Conservation (phyloP, 495 filamentous ascomycete species). For the Collariella sp. region DNA sequence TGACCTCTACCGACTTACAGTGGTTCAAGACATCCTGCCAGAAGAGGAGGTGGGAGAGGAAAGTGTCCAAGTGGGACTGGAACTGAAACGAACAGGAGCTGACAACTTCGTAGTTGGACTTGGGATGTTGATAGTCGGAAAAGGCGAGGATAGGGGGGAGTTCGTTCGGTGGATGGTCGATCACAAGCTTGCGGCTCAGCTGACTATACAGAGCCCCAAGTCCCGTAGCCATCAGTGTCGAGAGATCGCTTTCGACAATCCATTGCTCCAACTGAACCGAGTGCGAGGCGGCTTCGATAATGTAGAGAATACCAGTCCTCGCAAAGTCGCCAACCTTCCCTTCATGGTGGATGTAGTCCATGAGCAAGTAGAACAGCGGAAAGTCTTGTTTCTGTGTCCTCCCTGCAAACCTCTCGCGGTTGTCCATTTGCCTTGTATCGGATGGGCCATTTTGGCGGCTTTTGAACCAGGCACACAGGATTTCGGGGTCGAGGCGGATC, state of each 20-base stretch:
- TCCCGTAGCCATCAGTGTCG: constrained; percentile 93
- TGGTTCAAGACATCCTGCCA: constrained; percentile 98
- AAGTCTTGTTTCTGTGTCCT: constrained; percentile 87
- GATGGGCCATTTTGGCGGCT: constrained; percentile 33
- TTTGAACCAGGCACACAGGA: constrained; percentile 84
- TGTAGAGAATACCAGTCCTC: constrained; percentile 87
- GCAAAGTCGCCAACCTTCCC: constrained; percentile 93
- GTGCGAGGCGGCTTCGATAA: constrained; percentile 85
- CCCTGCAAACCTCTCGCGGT: constrained; percentile 66
- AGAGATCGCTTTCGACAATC: constrained; percentile 94
- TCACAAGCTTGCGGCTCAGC: constrained; percentile 66
- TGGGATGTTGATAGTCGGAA: constrained; percentile 67
- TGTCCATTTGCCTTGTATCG: constrained; percentile 35
- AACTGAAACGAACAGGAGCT: constrained; percentile 61
- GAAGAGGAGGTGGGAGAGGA: constrained; percentile 88
- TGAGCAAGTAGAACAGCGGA: constrained; percentile 85
- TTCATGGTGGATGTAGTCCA: constrained; percentile 93
- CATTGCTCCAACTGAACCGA: constrained; percentile 80
- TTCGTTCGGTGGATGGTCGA: constrained; percentile 52
- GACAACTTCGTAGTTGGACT: constrained; percentile 56
- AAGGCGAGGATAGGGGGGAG: constrained; percentile 75
- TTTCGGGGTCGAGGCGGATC: constrained; percentile 76
- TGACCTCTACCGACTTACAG: constrained; percentile 84
- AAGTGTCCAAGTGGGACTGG: constrained; percentile 76
- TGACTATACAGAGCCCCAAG: constrained; percentile 94